Base-by-base conservation (phyloP, 495 filamentous ascomycete genomes). In the Penicillium cataractarum region DNA sequence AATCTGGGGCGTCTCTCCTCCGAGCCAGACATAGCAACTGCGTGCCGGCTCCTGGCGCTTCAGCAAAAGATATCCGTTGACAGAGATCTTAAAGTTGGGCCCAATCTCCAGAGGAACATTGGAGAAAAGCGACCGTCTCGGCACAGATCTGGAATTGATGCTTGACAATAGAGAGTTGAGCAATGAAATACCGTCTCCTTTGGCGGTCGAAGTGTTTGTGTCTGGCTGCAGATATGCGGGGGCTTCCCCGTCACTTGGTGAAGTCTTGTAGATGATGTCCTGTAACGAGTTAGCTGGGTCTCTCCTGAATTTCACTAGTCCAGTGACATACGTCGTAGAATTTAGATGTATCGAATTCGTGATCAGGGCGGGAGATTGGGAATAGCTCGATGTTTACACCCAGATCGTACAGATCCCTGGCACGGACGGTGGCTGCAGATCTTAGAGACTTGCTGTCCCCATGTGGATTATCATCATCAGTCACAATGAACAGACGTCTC, bases 351-450 rank as follows among this genome's bases (percentile, higher is more conserved):
- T 97, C 90, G 69, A 99, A 99, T 44, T 87, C 84, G 70, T 88
- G 84, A 21, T 85, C 87, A 3, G 83, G 84, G 12, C 80, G 83
- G 9, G 92, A 92, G 55, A 99, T 94, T 4, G 95, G 93, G 68
- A 98, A 98, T 2, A 98, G 84, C 68, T 98, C 95, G 58, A 99
- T 96, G 6, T 85, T 87, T 12, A 97, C 92, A 9, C 94, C 93
- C 7, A 98, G 81, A 70, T 99, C 96, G 66, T 98, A 97, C 7
- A 99, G 74, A 80, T 99, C 96, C 70, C 95, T 95, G 26, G 95
- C 96, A 37, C 93, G 86, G 3, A 92, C 91, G 8, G 92, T 88
- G 4, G 96, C 90, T 21, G 88, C 86, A 42, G 89, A 90, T 40
- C 87, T 88, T 22, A 88, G 74, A 7, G 80, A 76, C 70, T 92